Evolutionary conservation across 257 asterid species (phyloP).

Genomic region (Rauvolfia tetraphylla): DNA sequence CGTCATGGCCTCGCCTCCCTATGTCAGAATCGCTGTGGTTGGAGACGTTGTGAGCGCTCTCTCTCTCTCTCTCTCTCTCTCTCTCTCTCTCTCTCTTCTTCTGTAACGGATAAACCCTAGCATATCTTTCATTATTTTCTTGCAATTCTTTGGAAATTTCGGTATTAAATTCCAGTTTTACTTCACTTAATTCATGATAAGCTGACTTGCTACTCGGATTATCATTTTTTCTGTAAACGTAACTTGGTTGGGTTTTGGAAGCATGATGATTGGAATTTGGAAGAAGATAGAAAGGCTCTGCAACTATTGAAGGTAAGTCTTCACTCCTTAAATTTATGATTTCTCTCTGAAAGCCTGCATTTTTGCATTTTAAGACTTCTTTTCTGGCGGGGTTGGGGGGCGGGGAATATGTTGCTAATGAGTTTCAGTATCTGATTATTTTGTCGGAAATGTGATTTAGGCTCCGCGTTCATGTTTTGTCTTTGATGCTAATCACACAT

Average conservation of each 20-base stretch:
- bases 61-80: slow-evolving; percentile 12
- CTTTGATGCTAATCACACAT: neutral
- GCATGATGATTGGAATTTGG: slow-evolving; percentile 92
- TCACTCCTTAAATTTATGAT: neutral
- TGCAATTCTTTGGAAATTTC: too few species aligned
- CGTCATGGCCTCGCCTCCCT: slow-evolving; percentile 37
- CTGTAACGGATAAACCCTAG: neutral
- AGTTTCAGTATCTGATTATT: neutral
- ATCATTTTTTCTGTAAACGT: neutral
- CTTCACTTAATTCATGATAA: neutral
- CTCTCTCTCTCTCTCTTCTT: slow-evolving; percentile 6
- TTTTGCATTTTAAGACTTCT: neutral
- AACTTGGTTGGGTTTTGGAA: slow-evolving; percentile 26
- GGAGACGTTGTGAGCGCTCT: slow-evolving; percentile 74
- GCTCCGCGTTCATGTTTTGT: neutral
- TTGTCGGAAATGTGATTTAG: neutral
- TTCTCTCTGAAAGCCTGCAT: neutral
- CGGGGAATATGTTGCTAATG: neutral
- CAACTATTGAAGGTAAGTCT: slow-evolving; percentile 60
- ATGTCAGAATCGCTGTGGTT: slow-evolving; percentile 74
- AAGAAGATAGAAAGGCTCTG: slow-evolving; percentile 82
- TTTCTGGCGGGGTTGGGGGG: neutral
- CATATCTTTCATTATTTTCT: neutral
- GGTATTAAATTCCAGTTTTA: neutral
- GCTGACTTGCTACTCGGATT: neutral